Percentiles rank a stretch among this genome's conserved stretches.
These are phyloP conservation scores for Fusarium cyanostomum DNA, from an alignment of 2,329 filamentous ascomycete species.

Conservation along the genomic window DNA sequence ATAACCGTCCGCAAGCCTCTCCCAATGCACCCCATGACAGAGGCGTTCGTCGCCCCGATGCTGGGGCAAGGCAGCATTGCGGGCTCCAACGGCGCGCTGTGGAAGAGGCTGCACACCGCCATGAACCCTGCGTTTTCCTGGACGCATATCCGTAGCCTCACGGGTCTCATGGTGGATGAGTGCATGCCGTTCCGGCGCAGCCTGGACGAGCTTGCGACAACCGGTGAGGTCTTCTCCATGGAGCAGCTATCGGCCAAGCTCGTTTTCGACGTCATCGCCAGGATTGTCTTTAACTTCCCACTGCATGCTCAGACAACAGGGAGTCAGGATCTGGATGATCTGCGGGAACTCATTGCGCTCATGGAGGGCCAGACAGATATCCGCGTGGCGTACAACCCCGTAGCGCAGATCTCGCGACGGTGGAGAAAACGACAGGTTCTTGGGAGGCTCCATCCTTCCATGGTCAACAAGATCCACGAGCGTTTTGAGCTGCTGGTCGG, in stretches of 20 bases:
- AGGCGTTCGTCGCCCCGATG: background rate
- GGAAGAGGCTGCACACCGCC: slow-evolving; percentile 2
- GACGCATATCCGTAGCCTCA: background rate
- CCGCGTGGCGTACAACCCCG: slow-evolving; percentile 3
- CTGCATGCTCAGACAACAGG: slow-evolving; percentile 9
- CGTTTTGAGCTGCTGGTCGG: background rate
- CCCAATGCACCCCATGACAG: slow-evolving; percentile 2
- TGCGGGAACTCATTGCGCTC: slow-evolving; percentile 10
- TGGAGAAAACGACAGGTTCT: slow-evolving; percentile 5
- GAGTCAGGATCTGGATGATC: slow-evolving; percentile 8
- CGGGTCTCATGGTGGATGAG: slow-evolving; percentile 10
- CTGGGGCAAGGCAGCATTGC: background rate
- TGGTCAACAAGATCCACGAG: background rate
- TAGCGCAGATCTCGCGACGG: slow-evolving; percentile 5
- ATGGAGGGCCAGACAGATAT: slow-evolving; percentile 1
- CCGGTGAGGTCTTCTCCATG: slow-evolving; percentile 17
- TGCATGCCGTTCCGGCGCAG: background rate
- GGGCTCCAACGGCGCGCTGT: background rate
- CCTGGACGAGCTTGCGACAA: background rate
- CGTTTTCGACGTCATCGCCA: slow-evolving; percentile 2
- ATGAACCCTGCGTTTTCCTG: slow-evolving; percentile 17
- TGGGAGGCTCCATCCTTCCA: background rate
- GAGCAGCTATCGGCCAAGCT: slow-evolving; percentile 1
- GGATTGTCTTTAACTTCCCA: background rate
- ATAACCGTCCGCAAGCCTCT: slow-evolving; percentile 1